phyloP scores from a whole-genome alignment of 495 filamentous ascomycete genomes.

The Penicillium robsamsonii region DNA sequence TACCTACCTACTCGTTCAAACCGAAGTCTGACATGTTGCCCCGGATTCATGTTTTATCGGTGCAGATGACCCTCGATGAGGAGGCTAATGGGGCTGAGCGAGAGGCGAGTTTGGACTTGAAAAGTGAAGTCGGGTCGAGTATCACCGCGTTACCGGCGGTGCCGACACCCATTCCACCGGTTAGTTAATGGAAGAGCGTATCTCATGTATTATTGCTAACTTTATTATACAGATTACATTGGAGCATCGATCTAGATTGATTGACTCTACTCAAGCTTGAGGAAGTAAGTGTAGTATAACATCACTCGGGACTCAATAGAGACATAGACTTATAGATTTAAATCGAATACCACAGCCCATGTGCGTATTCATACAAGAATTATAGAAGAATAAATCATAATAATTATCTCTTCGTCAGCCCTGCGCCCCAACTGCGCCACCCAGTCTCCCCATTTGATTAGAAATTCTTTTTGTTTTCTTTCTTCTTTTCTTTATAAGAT shows the following conservation, averaged over 20 bases:
- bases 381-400: too few species aligned
- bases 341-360: not conserved
- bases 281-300: not conserved
- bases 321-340: not conserved
- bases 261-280: conserved; percentile 18
- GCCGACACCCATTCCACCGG: conserved; percentile 18
- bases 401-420: too few species aligned
- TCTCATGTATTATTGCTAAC: not conserved
- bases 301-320: not conserved
- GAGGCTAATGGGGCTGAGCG: conserved; percentile 15
- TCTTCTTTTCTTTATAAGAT: not conserved
- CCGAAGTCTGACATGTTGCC: conserved; percentile 29
- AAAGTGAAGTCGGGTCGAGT: conserved; percentile 27
- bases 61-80: conserved; percentile 30
- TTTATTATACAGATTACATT: conserved; percentile 1
- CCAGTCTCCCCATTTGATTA: not conserved
- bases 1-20: conserved; percentile 40
- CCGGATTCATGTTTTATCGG: conserved; percentile 37
- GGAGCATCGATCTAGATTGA: conserved; percentile 15
- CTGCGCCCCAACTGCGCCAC: not conserved
- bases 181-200: not conserved
- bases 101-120: conserved; percentile 5
- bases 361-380: not conserved
- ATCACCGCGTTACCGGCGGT: conserved; percentile 43
- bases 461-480: not conserved